phyloP scores from a whole-genome alignment of 2,329 filamentous ascomycete genomes.

The Zopfia rhizophila region DNA sequence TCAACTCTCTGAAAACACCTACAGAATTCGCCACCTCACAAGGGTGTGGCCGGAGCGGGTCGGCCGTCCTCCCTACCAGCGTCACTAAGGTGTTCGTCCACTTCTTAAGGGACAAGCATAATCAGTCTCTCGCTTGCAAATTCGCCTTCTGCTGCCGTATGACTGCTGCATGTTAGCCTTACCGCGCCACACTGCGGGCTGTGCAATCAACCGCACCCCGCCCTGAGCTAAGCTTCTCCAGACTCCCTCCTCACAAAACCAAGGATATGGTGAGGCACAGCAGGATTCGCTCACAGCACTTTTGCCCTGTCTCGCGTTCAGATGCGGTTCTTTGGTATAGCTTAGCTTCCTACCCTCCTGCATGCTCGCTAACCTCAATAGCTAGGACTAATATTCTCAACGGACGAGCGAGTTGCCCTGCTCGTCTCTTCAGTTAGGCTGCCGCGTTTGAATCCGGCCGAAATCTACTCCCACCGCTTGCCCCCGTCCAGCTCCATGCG shows the following conservation, averaged over 20 bases:
- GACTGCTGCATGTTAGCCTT: slow-evolving; percentile 20
- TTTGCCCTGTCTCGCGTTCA: slow-evolving; percentile 13
- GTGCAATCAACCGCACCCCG: slow-evolving; percentile 18
- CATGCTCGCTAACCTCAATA: slow-evolving; percentile 17
- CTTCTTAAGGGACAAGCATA: slow-evolving; percentile 22
- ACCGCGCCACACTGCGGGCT: slow-evolving; percentile 17
- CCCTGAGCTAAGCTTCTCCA: too few relatives aligned
- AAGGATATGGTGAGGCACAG: too few relatives aligned
- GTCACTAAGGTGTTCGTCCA: slow-evolving; percentile 20
- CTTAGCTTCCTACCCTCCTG: slow-evolving; percentile 14
- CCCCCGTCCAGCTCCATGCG: slow-evolving; percentile 2
- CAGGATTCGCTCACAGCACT: slow-evolving; percentile 19
- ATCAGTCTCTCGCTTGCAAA: slow-evolving; percentile 18
- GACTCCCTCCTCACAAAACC: too few relatives aligned
- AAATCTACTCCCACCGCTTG: slow-evolving; percentile 12
- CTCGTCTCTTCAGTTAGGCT: slow-evolving; percentile 14
- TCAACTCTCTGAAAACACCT: too few relatives aligned
- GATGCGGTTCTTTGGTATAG: slow-evolving; percentile 18
- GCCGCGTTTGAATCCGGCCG: slow-evolving; percentile 12
- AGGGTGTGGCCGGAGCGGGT: slow-evolving; percentile 8
- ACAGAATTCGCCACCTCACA: too few relatives aligned
- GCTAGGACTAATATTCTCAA: slow-evolving; percentile 13
- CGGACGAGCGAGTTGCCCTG: slow-evolving; percentile 14
- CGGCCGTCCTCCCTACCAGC: slow-evolving; percentile 15
- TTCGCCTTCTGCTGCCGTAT: slow-evolving; percentile 16